phyloP scores from a whole-genome alignment of 345 rosid species.

The Rhizophora apiculata region DNA sequence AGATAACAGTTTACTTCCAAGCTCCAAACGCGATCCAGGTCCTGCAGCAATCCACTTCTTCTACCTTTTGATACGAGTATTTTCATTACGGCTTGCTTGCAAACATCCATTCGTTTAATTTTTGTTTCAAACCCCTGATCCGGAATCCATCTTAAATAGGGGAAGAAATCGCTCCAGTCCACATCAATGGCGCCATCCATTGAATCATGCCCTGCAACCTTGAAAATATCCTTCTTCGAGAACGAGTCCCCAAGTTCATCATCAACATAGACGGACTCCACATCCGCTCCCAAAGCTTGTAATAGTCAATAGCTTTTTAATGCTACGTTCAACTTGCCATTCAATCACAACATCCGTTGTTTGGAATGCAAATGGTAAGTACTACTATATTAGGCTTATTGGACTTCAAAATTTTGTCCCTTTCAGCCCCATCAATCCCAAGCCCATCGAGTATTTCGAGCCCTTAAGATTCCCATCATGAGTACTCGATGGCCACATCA shows the following conservation, averaged over 20 bases:
- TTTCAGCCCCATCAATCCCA: no score
- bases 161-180: constrained; percentile 96
- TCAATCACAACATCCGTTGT: background rate
- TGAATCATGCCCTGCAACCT: constrained; percentile 54
- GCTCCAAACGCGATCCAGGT: constrained; percentile 12
- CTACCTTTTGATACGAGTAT: constrained; percentile 46
- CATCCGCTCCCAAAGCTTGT: constrained; percentile 64
- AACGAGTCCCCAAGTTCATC: constrained; percentile 57
- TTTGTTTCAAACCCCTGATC: constrained; percentile 48
- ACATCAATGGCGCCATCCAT: constrained; percentile 85
- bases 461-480: no score
- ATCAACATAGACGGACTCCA: constrained; percentile 52
- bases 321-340: background rate
- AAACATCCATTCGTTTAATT: constrained; percentile 39
- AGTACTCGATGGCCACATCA: no score
- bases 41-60: constrained; percentile 48
- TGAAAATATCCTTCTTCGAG: constrained; percentile 51
- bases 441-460: no score
- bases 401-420: no score
- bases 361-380: background rate
- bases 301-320: background rate
- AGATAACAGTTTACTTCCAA: constrained; percentile 57
- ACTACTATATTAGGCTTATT: no score
- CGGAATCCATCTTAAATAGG: constrained; percentile 75
- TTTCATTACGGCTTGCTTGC: constrained; percentile 62